phyloP scores from a whole-genome alignment of 768 basidiomycete genomes.

The Grammothele lineata region DNA sequence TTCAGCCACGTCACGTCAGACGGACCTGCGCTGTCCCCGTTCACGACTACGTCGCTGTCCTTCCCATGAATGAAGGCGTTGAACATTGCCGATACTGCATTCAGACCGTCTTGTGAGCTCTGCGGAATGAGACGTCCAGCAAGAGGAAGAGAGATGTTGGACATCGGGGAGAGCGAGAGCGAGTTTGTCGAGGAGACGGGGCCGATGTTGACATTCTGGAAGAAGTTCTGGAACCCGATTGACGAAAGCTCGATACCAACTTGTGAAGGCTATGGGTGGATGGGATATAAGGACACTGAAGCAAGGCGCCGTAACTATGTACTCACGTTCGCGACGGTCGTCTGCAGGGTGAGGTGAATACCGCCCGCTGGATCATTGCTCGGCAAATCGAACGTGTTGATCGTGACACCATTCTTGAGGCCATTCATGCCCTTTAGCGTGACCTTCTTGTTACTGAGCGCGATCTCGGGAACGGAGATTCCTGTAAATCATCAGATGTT shows the following conservation, averaged over 20 bases:
- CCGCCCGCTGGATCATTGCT: slow-evolving; percentile 68
- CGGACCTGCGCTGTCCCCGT: slow-evolving; percentile 55
- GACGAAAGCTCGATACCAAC: slow-evolving; percentile 63
- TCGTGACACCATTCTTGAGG: slow-evolving; percentile 55
- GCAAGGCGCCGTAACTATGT: too few relatives aligned
- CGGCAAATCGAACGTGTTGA: slow-evolving; percentile 67
- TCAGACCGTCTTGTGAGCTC: slow-evolving; percentile 44
- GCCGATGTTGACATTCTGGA: slow-evolving; percentile 51
- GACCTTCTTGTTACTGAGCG: slow-evolving; percentile 51
- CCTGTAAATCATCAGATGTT: too few relatives aligned
- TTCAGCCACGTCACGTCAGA: slow-evolving; percentile 66
- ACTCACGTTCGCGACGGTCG: slow-evolving; percentile 55
- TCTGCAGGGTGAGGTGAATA: slow-evolving; percentile 61
- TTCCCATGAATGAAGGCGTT: slow-evolving; percentile 69
- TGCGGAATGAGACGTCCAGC: slow-evolving; percentile 66
- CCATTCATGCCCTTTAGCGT: slow-evolving; percentile 70
- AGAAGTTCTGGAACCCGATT: slow-evolving; percentile 58
- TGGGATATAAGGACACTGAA: too few relatives aligned
- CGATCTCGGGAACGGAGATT: slow-evolving; percentile 55
- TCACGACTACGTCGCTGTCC: slow-evolving; percentile 54
- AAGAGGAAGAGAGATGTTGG: slow-evolving; percentile 49
- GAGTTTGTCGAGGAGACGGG: slow-evolving; percentile 46
- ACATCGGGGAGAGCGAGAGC: slow-evolving; percentile 51
- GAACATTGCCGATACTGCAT: slow-evolving; percentile 59
- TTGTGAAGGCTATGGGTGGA: slow-evolving; percentile 60